Conservation (phyloP, 305 asterid genomes). For the Coffea humblotiana region DNA sequence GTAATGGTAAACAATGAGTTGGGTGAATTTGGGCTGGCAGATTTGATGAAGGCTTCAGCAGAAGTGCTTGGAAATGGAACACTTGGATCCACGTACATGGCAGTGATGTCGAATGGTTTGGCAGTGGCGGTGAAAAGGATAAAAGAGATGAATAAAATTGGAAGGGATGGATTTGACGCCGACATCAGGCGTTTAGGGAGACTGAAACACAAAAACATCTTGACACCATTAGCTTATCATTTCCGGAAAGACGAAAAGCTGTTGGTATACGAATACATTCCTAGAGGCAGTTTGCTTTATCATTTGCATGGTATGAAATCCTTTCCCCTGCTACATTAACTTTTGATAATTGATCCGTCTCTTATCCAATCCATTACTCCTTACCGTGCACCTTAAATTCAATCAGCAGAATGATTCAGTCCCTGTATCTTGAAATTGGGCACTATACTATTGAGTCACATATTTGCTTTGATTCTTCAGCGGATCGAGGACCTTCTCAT, state of each 20-base stretch:
- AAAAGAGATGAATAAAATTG: slow-evolving; percentile 48
- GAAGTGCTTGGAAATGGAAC: slow-evolving; percentile 70
- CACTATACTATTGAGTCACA: neutral
- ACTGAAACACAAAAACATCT: slow-evolving; percentile 55
- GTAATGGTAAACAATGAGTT: slow-evolving; percentile 52
- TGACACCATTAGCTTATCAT: slow-evolving; percentile 72
- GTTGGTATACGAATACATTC: slow-evolving; percentile 54
- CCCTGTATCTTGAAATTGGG: neutral
- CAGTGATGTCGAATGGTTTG: slow-evolving; percentile 50
- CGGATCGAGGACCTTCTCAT: slow-evolving; percentile 48
- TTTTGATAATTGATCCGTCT: neutral
- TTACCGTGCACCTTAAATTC: neutral
- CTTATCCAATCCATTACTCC: neutral
- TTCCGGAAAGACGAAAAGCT: slow-evolving; percentile 75
- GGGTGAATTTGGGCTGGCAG: slow-evolving; percentile 65
- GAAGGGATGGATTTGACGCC: slow-evolving; percentile 59
- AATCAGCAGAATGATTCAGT: neutral
- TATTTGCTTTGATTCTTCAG: slow-evolving; percentile 24
- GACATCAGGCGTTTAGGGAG: slow-evolving; percentile 61
- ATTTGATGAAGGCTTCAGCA: slow-evolving; percentile 83
- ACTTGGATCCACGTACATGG: slow-evolving; percentile 68
- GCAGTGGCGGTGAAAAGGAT: slow-evolving; percentile 75
- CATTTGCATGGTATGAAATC: slow-evolving; percentile 57
- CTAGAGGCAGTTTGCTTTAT: slow-evolving; percentile 56
- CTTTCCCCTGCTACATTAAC: neutral